These are phyloP conservation scores for Botrytis byssoidea DNA, from an alignment of 2,329 filamentous ascomycete species.

Conservation along the genomic window DNA sequence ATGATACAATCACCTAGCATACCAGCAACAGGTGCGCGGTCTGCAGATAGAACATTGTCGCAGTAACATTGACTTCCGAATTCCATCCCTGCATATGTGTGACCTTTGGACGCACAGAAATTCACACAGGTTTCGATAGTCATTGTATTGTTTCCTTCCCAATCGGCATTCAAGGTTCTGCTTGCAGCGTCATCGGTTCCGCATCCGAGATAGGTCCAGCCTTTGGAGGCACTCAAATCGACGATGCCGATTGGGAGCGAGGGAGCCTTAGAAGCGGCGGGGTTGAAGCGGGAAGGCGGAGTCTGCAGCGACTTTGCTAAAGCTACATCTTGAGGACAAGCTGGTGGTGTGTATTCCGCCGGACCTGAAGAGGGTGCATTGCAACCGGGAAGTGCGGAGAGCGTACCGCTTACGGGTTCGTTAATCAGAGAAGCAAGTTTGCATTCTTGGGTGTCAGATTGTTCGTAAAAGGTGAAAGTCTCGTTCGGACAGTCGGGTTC, in stretches of 20 bases:
- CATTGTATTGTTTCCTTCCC: constrained; percentile 5
- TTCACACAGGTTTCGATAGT: constrained; percentile 13
- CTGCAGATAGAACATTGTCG: not conserved
- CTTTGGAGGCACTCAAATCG: constrained; percentile 12
- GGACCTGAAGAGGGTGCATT: constrained; percentile 15
- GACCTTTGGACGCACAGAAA: constrained; percentile 14
- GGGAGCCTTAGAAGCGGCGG: not conserved
- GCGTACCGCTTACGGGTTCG: constrained; percentile 6
- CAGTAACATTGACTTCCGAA: constrained; percentile 20
- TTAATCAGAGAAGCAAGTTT: constrained; percentile 17
- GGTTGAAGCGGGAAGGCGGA: not conserved
- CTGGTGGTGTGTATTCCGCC: not conserved
- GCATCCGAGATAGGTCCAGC: constrained; percentile 21
- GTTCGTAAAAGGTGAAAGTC: constrained; percentile 19
- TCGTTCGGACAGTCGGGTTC: constrained; percentile 2
- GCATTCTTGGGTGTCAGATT: constrained; percentile 18
- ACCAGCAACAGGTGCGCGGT: constrained; percentile 7
- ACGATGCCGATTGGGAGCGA: not conserved
- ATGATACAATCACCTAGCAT: constrained; percentile 13
- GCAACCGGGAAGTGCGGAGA: constrained; percentile 16
- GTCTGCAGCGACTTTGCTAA: not conserved
- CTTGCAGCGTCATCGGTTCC: constrained; percentile 5
- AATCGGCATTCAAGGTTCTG: constrained; percentile 18
- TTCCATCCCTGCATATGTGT: constrained; percentile 20
- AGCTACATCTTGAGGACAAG: constrained; percentile 10